Conservation (phyloP, 176 grass and related monocot species). For the Raddia guianensis region DNA sequence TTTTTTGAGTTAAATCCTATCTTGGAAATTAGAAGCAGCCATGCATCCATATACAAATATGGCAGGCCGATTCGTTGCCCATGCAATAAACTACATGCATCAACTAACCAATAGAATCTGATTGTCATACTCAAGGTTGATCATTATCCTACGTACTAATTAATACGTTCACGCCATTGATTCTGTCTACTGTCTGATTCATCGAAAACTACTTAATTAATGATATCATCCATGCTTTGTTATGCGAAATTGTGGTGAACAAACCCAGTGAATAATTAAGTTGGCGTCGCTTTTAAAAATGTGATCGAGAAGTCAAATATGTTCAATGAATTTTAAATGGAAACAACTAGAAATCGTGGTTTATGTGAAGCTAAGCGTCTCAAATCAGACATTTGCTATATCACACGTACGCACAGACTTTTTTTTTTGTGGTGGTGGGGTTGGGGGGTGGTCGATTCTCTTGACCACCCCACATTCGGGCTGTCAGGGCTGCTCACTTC, state of each 20-base stretch:
- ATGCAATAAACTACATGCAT: neutral
- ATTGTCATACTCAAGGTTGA: constrained; percentile 9
- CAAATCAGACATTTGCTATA: too few relatives aligned
- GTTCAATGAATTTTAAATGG: neutral
- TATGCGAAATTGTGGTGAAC: neutral
- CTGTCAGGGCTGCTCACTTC: too few relatives aligned
- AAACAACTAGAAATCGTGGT: too few relatives aligned
- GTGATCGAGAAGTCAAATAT: neutral
- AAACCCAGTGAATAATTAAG: neutral
- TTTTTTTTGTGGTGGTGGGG: too few relatives aligned
- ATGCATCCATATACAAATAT: neutral
- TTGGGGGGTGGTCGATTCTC: too few relatives aligned
- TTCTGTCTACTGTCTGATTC: neutral
- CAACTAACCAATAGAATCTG: neutral
- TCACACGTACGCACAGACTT: too few relatives aligned
- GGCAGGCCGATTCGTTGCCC: neutral
- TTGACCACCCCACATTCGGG: too few relatives aligned
- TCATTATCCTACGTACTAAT: neutral
- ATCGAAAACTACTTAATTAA: neutral
- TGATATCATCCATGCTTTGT: neutral
- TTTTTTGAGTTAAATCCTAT: too few relatives aligned
- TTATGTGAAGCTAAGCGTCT: too few relatives aligned
- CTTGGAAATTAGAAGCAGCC: neutral
- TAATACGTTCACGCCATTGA: neutral
- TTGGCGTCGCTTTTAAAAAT: neutral